These are phyloP conservation scores for Paxillus ammoniavirescens DNA, from an alignment of 768 basidiomycete species.

Conservation along the genomic window DNA sequence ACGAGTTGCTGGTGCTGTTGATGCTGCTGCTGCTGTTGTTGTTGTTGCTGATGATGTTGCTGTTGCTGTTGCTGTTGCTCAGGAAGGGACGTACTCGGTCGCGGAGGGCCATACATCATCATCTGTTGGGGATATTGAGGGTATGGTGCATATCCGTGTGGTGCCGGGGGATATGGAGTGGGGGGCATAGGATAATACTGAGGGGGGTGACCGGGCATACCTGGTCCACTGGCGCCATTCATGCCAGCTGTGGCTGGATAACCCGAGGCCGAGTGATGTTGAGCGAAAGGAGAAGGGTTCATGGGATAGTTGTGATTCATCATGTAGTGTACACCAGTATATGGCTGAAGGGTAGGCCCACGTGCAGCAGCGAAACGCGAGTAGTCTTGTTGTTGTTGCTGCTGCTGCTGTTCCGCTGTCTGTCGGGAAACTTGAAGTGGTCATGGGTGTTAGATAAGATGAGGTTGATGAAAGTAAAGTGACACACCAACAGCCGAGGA, in stretches of 20 bases:
- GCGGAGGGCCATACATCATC: conserved; percentile 62
- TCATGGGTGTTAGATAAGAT: conserved; percentile 6
- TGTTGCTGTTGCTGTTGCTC: conserved; percentile 29
- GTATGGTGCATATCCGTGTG: conserved; percentile 53
- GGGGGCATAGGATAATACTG: conserved; percentile 62
- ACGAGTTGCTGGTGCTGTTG: conserved; percentile 21
- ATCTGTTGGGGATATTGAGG: conserved; percentile 56
- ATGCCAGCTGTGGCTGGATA: conserved; percentile 30
- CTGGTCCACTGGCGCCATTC: conserved; percentile 40
- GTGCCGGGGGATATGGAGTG: conserved; percentile 43
- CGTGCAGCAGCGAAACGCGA: conserved; percentile 37
- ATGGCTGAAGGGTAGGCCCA: conserved; percentile 48
- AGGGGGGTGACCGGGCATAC: conserved; percentile 38
- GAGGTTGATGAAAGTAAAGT: background rate
- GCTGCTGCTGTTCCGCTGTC: conserved; percentile 14
- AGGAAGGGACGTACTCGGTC: conserved; percentile 35
- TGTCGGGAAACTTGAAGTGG: conserved; percentile 16
- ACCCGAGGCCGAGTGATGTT: conserved; percentile 40
- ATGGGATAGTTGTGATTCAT: conserved; percentile 74
- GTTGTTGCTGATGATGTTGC: conserved; percentile 27
- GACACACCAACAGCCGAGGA: conserved; percentile 19
- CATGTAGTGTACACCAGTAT: conserved; percentile 52
- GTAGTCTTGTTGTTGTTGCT: conserved; percentile 21
- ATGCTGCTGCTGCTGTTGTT: conserved; percentile 2
- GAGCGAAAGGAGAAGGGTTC: conserved; percentile 52